Evolutionary conservation across 441 rosid genomes (phyloP), one percentile per base, ranked within the genome.

Genomic region (Gossypium lobatum): DNA sequence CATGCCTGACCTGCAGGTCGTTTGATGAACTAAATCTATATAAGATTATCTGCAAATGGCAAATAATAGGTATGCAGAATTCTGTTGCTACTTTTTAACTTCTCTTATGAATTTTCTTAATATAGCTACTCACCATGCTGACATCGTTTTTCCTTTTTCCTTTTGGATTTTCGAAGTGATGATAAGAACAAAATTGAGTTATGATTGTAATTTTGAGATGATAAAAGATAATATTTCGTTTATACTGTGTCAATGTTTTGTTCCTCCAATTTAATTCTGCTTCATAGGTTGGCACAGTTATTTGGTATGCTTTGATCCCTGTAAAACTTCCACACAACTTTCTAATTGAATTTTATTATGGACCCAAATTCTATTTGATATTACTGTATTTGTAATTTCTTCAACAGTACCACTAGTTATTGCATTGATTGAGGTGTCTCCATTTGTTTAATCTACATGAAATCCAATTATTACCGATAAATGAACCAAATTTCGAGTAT

Each of bases 1-100:
- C 75, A 73, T 83, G 78, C 84, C 80, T 84, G 80, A 70, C 69
- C 81, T 83, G 87, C 89, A 86, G 89, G 88, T 86, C 70, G 9
- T 73, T 62, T 79, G 81, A 74, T 66, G 79, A 74, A 77, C 65
- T 75, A 69, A 50, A 37, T 50, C 75, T 80, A 75, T 37, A 1
- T 37, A 37, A 37, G 77, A 77, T 78, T 73, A 76, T 79, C 85
- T 83, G 84, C 88, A 73, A 74, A 77, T 80, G 84, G 80, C 72
- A 83, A 74, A 62, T 20, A 65, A 55, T 82, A 85, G 84, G 85
- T 85, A 83, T 64, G 80, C 77, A 14, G 76, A 80, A 61, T 78
- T 82, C 62, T 26, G 17, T 81, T 73, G 72, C 60, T 37, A 14
- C 4, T 9, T 39, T 37, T 37, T 37, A 16, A 17, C 13, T 14